phyloP scores from a whole-genome alignment of 768 basidiomycete species.

The Amanita molliuscula region DNA sequence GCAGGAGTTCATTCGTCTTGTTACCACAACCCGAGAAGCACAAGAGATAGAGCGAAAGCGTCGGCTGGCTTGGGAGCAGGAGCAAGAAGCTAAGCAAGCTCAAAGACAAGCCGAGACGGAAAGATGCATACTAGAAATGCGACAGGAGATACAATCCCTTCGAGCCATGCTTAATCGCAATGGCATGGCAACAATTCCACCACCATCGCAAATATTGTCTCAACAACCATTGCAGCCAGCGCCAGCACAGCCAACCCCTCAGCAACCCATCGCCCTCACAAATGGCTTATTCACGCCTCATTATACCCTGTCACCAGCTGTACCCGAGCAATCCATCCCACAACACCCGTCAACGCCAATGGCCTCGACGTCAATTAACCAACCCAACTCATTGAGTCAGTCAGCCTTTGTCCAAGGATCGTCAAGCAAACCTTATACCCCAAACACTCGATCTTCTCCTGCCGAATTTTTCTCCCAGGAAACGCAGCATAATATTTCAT shows the following conservation, averaged over 20 bases:
- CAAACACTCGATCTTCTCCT: conserved; percentile 6
- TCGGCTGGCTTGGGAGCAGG: conserved; percentile 56
- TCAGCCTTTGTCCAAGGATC: conserved; percentile 28
- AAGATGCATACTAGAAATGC: conserved; percentile 29
- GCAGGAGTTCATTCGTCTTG: conserved; percentile 49
- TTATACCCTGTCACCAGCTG: conserved; percentile 18
- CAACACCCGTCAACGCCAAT: conserved; percentile 23
- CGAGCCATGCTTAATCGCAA: conserved; percentile 6
- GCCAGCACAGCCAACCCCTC: conserved; percentile 3
- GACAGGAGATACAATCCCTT: conserved; percentile 14
- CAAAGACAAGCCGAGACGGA: conserved; percentile 53
- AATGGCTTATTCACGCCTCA: conserved; percentile 21
- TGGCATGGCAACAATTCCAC: not conserved
- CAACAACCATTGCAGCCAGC: conserved; percentile 8
- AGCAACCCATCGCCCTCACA: conserved; percentile 4
- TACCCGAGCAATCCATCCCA: conserved; percentile 18
- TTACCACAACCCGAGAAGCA: conserved; percentile 46
- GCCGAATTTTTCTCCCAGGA: not conserved
- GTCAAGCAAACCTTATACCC: conserved; percentile 19
- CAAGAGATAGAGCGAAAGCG: conserved; percentile 52
- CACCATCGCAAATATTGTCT: not conserved
- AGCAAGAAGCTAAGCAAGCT: conserved; percentile 49
- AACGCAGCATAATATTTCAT: not conserved
- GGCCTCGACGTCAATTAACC: conserved; percentile 25
- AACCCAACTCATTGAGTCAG: conserved; percentile 13